Evolutionary conservation across 176 grass and related monocot genomes (phyloP).

Genomic region (Eleusine coracana): DNA sequence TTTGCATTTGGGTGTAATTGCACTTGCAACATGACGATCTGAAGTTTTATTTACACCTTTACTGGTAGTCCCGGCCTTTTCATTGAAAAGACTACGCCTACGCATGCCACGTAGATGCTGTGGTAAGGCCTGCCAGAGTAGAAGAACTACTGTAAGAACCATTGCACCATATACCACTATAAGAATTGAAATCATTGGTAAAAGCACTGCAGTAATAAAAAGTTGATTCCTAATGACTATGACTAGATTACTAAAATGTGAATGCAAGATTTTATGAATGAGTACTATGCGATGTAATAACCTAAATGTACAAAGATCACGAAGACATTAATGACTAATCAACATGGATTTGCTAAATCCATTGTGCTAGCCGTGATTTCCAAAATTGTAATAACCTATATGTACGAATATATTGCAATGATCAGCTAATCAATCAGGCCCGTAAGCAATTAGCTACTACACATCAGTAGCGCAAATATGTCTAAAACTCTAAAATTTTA

Average conservation of each 20-base stretch:
- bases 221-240: constrained; percentile 15
- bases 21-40: constrained; percentile 43
- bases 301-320: neutral
- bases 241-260: constrained; percentile 14
- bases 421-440: too few species aligned
- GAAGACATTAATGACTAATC: neutral
- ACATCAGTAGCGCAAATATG: too few species aligned
- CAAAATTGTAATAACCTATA: constrained; percentile 1
- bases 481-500: neutral
- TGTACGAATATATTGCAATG: neutral
- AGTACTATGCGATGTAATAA: neutral
- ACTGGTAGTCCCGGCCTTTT: constrained; percentile 50
- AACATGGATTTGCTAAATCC: constrained; percentile 26
- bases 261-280: constrained; percentile 31
- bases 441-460: too few species aligned
- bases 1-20: constrained; percentile 60
- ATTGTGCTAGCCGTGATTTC: constrained; percentile 2
- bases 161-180: neutral
- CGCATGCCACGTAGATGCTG: constrained; percentile 76
- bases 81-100: constrained; percentile 90
- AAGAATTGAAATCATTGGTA: constrained; percentile 10
- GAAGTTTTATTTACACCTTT: constrained; percentile 41
- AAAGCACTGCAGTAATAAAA: neutral
- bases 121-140: constrained; percentile 59
- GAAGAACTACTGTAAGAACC: constrained; percentile 33